A percentile compares a stretch with the other conserved stretches of the same genome.
Conservation (phyloP, 345 rosid genomes). For the Eucalyptus polyanthemos region DNA sequence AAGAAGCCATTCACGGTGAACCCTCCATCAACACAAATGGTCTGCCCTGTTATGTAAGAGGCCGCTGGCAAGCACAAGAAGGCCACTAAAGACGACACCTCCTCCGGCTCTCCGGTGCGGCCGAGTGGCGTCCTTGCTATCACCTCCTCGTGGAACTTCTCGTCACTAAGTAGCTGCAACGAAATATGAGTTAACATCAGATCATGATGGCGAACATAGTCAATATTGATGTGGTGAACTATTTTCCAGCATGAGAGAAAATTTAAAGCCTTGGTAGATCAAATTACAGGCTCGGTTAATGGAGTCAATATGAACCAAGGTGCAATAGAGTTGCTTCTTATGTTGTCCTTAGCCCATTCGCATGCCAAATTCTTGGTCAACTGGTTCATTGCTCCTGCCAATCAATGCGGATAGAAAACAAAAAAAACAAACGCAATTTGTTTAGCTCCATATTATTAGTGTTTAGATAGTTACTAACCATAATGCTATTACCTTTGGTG, state of each 20-base stretch:
- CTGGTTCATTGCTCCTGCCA: slow-evolving; percentile 39
- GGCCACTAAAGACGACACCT: slow-evolving; percentile 39
- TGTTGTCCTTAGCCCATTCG: slow-evolving; percentile 63
- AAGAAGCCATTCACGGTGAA: not conserved
- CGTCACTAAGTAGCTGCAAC: not conserved
- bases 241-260: not conserved
- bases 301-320: slow-evolving; percentile 29
- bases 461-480: not conserved
- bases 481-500: not conserved
- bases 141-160: not conserved
- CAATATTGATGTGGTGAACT: not conserved
- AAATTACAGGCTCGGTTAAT: not conserved
- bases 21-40: slow-evolving; percentile 3
- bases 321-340: slow-evolving; percentile 42
- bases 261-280: not conserved
- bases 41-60: slow-evolving; percentile 56
- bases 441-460: not conserved
- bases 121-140: slow-evolving; percentile 31
- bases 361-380: slow-evolving; percentile 47
- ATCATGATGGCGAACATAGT: not conserved
- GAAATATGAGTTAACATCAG: not conserved
- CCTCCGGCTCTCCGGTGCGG: slow-evolving; percentile 37
- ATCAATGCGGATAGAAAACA: not conserved
- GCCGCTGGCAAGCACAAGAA: slow-evolving; percentile 58
- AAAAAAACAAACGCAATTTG: not conserved